Conservation (phyloP, 2,329 filamentous ascomycete genomes). For the Verticillium albo-atrum region DNA sequence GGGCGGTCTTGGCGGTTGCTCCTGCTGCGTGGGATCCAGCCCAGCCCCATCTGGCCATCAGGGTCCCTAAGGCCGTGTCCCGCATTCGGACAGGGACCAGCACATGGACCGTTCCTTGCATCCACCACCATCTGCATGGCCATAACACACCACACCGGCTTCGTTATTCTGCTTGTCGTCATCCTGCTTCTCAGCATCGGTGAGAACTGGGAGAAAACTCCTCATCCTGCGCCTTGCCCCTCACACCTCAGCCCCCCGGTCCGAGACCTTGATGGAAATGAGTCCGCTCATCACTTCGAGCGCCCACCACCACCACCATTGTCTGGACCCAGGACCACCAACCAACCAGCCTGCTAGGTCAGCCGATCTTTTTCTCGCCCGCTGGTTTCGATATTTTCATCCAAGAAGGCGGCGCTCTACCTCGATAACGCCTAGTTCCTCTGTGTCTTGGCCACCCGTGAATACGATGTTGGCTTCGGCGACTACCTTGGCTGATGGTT, state of each 20-base stretch:
- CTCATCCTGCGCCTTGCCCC: not conserved
- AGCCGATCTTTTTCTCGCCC: too few species aligned
- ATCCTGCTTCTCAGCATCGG: not conserved
- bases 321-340: not conserved
- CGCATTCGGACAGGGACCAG: not conserved
- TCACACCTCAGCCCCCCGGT: not conserved
- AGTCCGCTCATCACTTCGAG: not conserved
- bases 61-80: not conserved
- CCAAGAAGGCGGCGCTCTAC: too few species aligned
- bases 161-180: not conserved
- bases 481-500: too few species aligned
- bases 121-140: not conserved
- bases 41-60: not conserved
- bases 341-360: too few species aligned
- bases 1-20: not conserved
- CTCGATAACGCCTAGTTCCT: too few species aligned
- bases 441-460: too few species aligned
- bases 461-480: too few species aligned
- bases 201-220: not conserved
- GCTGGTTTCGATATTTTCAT: too few species aligned
- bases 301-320: not conserved
- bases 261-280: not conserved
- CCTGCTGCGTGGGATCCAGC: not conserved
- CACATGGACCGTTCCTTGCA: not conserved
- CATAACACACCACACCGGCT: not conserved